Base-by-base conservation (phyloP, 768 basidiomycete genomes). In the Tylopilus sp. region DNA sequence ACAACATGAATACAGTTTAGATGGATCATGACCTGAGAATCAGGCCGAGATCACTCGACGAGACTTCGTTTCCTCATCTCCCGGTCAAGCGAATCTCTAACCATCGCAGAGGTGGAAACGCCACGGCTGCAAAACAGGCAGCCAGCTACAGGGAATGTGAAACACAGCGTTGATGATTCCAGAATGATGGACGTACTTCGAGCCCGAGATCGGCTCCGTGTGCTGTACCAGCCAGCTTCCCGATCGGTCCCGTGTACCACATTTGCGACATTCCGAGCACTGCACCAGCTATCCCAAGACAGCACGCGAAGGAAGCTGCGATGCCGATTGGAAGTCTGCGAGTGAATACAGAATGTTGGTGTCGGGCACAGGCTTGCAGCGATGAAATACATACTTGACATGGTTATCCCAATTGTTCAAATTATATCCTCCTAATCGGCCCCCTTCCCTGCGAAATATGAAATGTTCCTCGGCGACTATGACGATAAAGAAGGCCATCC, bases 171-270 rank as follows among this genome's bases (percentile, higher is more conserved):
- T 33, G 21, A 30, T 25, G 76, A 40, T 75, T 72, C 20, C 75
- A 18, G n/a, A 6, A 36, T 6, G 21, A 7, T 22, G 11, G 28
- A 40, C 70, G 26, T 25, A 78, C 75, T 69, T 80, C 80, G 48
- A 81, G 80, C 28, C 80, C 80, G 23, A 81, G 68, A 57, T 81
- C 80, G 2, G 76, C 79, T 23, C 79, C 79, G 35, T 61, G 72
- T 9, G 28, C 18, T 3, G 62, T 69, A 13, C 78, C 77, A 4
- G 77, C 74, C 40, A 71, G 51, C 42, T 60, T 61, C 3, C 71
- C 79, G 4, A 80, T 58, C 0, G 79, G 79, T 1, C 80, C 80
- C 3, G 72, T 76, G 51, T 79, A 80, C 78, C 79, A 79, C 6
- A 67, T 68, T 53, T 78, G 72, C 9, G 79, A 73, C 80, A 81